These are phyloP conservation scores for Mycosphaerella sp. DNA, from an alignment of 2,329 filamentous ascomycete genomes.

Conservation along the genomic window DNA sequence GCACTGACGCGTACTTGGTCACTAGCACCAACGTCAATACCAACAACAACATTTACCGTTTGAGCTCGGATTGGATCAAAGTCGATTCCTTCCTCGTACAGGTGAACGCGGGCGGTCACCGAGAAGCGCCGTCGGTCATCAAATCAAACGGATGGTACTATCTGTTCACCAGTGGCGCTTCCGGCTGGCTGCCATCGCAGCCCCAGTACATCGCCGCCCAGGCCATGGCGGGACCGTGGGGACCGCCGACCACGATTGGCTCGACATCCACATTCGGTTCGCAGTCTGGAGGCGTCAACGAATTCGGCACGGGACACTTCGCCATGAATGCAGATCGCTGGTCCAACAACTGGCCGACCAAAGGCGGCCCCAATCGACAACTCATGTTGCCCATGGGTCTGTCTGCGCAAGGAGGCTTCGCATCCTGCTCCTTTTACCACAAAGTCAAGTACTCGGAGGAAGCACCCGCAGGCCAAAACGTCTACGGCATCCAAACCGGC, in stretches of 20 bases:
- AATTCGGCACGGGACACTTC: constrained; percentile 7
- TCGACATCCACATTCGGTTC: constrained; percentile 19
- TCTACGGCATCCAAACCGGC: constrained; percentile 21
- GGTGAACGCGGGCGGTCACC: constrained; percentile 13
- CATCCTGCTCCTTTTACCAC: constrained; percentile 19
- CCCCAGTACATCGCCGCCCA: constrained; percentile 17
- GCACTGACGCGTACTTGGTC: constrained; percentile 14
- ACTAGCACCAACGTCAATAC: constrained; percentile 21
- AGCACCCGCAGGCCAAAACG: constrained; percentile 12
- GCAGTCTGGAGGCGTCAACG: constrained; percentile 18
- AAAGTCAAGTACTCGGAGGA: constrained; percentile 19
- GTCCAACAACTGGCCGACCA: constrained; percentile 18
- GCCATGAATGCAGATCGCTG: constrained; percentile 19
- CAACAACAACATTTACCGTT: constrained; percentile 22
- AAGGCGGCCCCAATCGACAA: constrained; percentile 16
- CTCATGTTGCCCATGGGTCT: constrained; percentile 18
- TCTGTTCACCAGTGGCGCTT: constrained; percentile 20
- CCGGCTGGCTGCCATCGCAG: constrained; percentile 21
- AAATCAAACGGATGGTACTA: constrained; percentile 17
- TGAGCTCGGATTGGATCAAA: constrained; percentile 18
- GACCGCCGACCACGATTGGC: constrained; percentile 13
- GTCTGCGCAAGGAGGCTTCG: constrained; percentile 8
- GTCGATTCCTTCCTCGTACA: constrained; percentile 14
- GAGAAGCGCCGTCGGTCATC: constrained; percentile 21
- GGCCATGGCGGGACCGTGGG: constrained; percentile 17